Evolutionary conservation across 495 filamentous ascomycete species (phyloP).

Genomic region (Penicillium canariense): DNA sequence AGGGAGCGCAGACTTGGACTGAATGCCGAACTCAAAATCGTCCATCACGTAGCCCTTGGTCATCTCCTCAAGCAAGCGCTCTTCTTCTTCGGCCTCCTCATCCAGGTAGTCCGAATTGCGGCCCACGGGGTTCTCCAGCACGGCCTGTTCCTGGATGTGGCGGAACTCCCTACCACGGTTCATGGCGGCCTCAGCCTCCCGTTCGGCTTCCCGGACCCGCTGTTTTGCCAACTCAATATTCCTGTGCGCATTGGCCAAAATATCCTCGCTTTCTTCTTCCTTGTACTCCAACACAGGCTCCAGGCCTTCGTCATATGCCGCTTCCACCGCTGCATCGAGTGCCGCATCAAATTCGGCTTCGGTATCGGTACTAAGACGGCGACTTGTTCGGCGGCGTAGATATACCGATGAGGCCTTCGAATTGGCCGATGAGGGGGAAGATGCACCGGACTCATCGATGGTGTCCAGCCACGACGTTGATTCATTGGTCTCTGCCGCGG

Average conservation of each 20-base stretch:
- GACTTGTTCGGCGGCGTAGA: slow-evolving; percentile 63
- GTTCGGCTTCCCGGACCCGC: slow-evolving; percentile 72
- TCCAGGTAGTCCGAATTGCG: slow-evolving; percentile 52
- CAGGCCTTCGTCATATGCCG: slow-evolving; percentile 90
- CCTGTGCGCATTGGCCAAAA: slow-evolving; percentile 58
- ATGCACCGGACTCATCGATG: slow-evolving; percentile 90
- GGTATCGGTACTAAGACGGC: slow-evolving; percentile 67
- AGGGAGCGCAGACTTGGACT: slow-evolving; percentile 73
- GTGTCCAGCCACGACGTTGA: slow-evolving; percentile 94
- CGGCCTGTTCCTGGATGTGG: slow-evolving; percentile 33
- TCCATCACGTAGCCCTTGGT: slow-evolving; percentile 83
- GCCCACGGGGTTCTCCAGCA: slow-evolving; percentile 30
- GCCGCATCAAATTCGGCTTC: slow-evolving; percentile 95
- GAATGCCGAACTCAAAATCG: slow-evolving; percentile 76
- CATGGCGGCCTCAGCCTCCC: slow-evolving; percentile 67
- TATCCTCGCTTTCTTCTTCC: slow-evolving; percentile 36
- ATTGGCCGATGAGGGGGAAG: slow-evolving; percentile 75
- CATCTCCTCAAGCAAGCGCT: slow-evolving; percentile 90
- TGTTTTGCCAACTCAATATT: slow-evolving; percentile 79
- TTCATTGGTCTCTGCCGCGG: slow-evolving; percentile 54
- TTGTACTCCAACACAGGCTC: slow-evolving; percentile 60
- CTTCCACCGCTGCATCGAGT: slow-evolving; percentile 92
- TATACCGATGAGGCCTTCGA: slow-evolving; percentile 71
- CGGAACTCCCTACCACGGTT: slow-evolving; percentile 44
- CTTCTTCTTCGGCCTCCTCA: slow-evolving; percentile 86